Base-by-base conservation (phyloP, 2,329 filamentous ascomycete genomes). In the Aspergillus latus region DNA sequence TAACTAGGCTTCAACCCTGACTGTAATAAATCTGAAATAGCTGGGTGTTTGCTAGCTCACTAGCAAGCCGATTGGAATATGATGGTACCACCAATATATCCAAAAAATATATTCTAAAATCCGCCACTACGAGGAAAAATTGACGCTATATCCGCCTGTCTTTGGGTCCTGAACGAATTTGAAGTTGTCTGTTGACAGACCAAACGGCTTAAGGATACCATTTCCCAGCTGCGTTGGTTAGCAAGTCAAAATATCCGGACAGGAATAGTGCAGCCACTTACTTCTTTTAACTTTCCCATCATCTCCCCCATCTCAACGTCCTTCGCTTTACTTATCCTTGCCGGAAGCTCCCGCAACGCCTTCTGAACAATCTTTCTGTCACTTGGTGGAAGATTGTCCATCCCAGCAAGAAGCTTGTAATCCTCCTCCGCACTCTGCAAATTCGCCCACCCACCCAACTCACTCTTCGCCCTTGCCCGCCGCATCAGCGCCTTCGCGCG, bases 261-360 rank as follows among this genome's bases (percentile, higher is more conserved):
- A 47, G 2, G 13, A 5, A 15, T 34, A 15, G 13, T 13, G 49
- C 34, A 49, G 15, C n/a, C 39, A 79, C 83, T 76, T 62, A 86
- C 84, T 64, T 88, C 86, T 71, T 96, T 97, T 66, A 99, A 76
- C 77, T 97, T 97, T 15, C 88, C 90, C 92, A 96, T 96, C 92
- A 97, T 97, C 76, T 99, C 93, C 2, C 84, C 87, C 83, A 94
- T 90, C 75, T 99, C 94, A 64, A 82, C 83, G 68, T 96, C 88
- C 75, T 92, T 90, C 1, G 92, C 92, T 15, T 83, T 83, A 62
- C 93, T 89, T 49, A 91, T 82, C 59, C 82, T 81, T 1, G 82
- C 77, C 1, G 90, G 90, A 39, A 97, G 74, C 21, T 79, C 76
- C 11, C 79, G 74, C 57, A 95, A 78, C 64, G 91, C 88, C 29